A percentile compares a stretch with the other conserved stretches of the same genome.
phyloP scores from a whole-genome alignment of 768 basidiomycete species.

The Lentinus tigrinus region DNA sequence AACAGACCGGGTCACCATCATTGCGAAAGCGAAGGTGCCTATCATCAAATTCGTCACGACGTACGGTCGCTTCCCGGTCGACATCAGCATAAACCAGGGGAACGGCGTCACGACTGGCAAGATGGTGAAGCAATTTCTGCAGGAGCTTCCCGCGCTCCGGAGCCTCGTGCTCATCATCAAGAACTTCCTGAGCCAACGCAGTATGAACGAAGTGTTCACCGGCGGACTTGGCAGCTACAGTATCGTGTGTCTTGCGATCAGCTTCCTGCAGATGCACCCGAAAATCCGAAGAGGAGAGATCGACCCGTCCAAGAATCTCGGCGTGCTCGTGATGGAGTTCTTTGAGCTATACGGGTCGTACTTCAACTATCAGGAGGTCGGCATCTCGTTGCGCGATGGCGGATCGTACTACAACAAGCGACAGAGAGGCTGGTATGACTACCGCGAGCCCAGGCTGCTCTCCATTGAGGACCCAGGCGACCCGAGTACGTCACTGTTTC shows the following conservation, averaged over 20 bases:
- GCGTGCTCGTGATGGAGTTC: constrained; percentile 94
- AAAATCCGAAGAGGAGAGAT: constrained; percentile 89
- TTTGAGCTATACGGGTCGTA: constrained; percentile 92
- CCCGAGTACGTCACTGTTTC: constrained; percentile 54
- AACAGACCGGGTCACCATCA: constrained; percentile 80
- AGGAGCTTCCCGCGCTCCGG: constrained; percentile 74
- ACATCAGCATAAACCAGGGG: constrained; percentile 90
- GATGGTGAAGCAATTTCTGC: constrained; percentile 79
- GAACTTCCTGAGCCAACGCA: constrained; percentile 82
- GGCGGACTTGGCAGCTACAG: constrained; percentile 94
- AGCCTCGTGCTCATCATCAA: constrained; percentile 87
- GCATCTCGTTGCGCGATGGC: constrained; percentile 84
- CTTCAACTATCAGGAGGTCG: constrained; percentile 90
- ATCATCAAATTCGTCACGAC: constrained; percentile 93
- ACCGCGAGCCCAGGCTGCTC: constrained; percentile 53
- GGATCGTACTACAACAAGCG: constrained; percentile 88
- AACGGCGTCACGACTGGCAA: constrained; percentile 79
- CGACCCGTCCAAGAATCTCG: constrained; percentile 82
- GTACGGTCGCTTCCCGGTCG: constrained; percentile 82
- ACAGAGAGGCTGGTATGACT: constrained; percentile 78
- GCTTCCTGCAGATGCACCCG: constrained; percentile 97
- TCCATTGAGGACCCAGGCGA: constrained; percentile 96
- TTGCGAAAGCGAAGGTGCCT: constrained; percentile 92
- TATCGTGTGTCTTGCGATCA: constrained; percentile 89
- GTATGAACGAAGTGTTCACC: constrained; percentile 97